A percentile compares a stretch with the other conserved stretches of the same genome.
These are phyloP conservation scores for Auriculariales sp. DNA, from an alignment of 768 basidiomycete species.

Conservation along the genomic window DNA sequence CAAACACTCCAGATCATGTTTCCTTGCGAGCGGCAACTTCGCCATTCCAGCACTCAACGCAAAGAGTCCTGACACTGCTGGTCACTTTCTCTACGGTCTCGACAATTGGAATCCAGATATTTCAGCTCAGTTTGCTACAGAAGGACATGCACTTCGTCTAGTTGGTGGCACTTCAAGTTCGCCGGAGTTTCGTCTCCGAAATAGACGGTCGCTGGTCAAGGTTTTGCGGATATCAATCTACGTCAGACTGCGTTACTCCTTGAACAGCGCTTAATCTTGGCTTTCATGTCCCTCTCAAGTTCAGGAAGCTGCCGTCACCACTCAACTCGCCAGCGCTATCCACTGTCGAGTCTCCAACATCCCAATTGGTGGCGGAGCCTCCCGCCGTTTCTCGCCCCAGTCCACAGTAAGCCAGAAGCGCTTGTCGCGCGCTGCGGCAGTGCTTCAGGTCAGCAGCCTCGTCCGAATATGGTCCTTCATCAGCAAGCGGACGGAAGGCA, in stretches of 20 bases:
- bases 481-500: slow-evolving; percentile 20
- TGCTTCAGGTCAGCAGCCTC: slow-evolving; percentile 9
- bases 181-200: slow-evolving; percentile 26
- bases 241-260: slow-evolving; percentile 40
- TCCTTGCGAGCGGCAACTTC: slow-evolving; percentile 28
- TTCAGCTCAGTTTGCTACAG: neutral
- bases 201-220: slow-evolving; percentile 31
- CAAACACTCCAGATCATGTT: slow-evolving; percentile 27
- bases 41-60: slow-evolving; percentile 20
- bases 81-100: slow-evolving; percentile 32
- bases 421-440: slow-evolving; percentile 7
- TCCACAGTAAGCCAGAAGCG: slow-evolving; percentile 1
- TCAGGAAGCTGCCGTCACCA: slow-evolving; percentile 18
- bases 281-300: slow-evolving; percentile 32
- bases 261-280: slow-evolving; percentile 44
- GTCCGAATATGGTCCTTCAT: slow-evolving; percentile 22
- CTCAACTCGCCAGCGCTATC: slow-evolving; percentile 1
- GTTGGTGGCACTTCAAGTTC: slow-evolving; percentile 53
- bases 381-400: neutral
- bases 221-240: slow-evolving; percentile 40
- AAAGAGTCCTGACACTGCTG: slow-evolving; percentile 12
- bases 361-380: no score
- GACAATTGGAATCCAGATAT: slow-evolving; percentile 35
- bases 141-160: slow-evolving; percentile 20
- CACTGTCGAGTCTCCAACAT: neutral